Conservation (phyloP, 106 monocot species). For the Xerophyta viscosa region DNA sequence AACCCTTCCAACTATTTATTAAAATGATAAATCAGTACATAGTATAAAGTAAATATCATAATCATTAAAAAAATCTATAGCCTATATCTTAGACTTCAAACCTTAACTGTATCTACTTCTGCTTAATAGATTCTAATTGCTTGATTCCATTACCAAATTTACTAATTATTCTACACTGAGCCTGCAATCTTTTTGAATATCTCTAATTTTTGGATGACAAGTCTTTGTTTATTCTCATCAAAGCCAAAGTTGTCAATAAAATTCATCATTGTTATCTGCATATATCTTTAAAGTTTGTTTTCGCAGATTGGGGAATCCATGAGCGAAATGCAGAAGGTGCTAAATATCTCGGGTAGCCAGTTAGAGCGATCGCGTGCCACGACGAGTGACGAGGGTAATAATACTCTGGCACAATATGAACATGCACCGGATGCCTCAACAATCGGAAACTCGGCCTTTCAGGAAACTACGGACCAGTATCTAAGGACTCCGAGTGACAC, state of each 20-base stretch:
- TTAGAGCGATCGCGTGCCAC: neutral
- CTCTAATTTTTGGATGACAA: neutral
- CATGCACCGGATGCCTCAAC: slow-evolving; percentile 1
- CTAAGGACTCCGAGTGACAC: slow-evolving; percentile 19
- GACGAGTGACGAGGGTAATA: neutral
- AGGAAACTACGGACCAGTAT: slow-evolving; percentile 20
- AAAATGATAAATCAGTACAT: too few relatives aligned
- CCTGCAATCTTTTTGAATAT: too few relatives aligned
- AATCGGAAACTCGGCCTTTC: slow-evolving; percentile 3
- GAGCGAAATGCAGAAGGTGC: slow-evolving; percentile 2
- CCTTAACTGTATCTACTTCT: too few relatives aligned
- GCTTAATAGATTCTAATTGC: neutral
- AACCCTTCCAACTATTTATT: too few relatives aligned
- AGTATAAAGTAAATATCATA: too few relatives aligned
- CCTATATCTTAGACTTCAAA: too few relatives aligned
- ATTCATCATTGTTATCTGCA: neutral
- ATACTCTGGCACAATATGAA: neutral
- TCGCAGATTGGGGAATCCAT: slow-evolving; percentile 20
- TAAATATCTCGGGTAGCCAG: neutral
- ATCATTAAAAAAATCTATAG: too few relatives aligned
- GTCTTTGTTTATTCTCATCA: neutral
- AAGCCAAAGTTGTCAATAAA: neutral
- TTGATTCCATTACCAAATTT: neutral
- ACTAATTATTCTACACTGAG: too few relatives aligned
- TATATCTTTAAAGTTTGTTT: neutral